Conservation (phyloP, 2,329 filamentous ascomycete genomes). For the Cadophora sp. region DNA sequence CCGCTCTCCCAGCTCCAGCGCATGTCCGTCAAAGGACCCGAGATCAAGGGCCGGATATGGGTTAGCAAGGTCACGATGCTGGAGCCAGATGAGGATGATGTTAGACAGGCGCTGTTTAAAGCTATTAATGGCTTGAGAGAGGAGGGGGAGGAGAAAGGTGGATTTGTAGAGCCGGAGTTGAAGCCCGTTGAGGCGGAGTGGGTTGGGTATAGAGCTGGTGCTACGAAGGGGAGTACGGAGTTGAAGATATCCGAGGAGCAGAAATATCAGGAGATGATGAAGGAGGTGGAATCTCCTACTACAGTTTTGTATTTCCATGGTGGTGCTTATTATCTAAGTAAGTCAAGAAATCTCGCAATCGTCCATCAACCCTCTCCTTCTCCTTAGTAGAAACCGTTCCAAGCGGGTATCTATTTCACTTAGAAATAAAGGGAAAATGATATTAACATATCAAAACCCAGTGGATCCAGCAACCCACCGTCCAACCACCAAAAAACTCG, state of each 20-base stretch:
- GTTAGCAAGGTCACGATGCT: conserved; percentile 73
- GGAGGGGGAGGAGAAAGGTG: conserved; percentile 40
- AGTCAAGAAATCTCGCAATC: neutral
- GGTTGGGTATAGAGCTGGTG: conserved; percentile 71
- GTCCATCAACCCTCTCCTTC: neutral
- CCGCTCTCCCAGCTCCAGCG: conserved; percentile 68
- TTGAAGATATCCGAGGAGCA: conserved; percentile 66
- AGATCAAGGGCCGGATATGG: conserved; percentile 83
- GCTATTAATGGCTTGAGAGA: conserved; percentile 62
- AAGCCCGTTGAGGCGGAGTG: conserved; percentile 73
- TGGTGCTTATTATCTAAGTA: conserved; percentile 71
- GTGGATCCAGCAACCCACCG: conserved; percentile 74
- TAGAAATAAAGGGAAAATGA: neutral
- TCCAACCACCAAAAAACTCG: conserved; percentile 62
- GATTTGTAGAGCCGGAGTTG: conserved; percentile 58
- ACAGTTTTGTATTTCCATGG: conserved; percentile 80
- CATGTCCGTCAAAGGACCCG: conserved; percentile 65
- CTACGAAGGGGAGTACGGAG: conserved; percentile 55
- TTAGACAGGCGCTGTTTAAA: conserved; percentile 63
- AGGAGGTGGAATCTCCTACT: conserved; percentile 65
- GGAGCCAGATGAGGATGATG: conserved; percentile 59
- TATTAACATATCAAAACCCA: neutral
- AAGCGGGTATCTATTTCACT: neutral
- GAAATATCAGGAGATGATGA: conserved; percentile 71
- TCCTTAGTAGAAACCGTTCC: neutral